Conservation (phyloP, 176 grass and related monocot species). For the Cenchrus purpureus region DNA sequence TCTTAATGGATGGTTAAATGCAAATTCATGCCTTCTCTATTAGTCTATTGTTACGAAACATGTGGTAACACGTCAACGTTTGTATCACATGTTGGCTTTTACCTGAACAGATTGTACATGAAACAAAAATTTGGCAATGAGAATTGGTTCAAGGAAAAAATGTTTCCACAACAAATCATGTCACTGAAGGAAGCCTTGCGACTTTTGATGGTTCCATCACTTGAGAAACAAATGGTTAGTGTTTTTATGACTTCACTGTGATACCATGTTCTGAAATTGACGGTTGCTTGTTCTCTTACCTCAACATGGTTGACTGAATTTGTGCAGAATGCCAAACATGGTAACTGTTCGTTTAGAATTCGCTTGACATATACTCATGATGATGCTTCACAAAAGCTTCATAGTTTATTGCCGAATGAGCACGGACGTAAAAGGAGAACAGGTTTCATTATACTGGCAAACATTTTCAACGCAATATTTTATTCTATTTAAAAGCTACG, state of each 20-base stretch:
- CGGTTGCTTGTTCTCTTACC: constrained; percentile 17
- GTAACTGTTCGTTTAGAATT: constrained; percentile 68
- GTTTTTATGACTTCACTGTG: constrained; percentile 28
- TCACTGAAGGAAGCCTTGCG: constrained; percentile 84
- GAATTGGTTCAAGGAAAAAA: constrained; percentile 67
- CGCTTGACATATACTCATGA: constrained; percentile 77
- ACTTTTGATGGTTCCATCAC: constrained; percentile 55
- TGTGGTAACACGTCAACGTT: background rate
- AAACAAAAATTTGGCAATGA: constrained; percentile 77
- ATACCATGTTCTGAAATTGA: constrained; percentile 26
- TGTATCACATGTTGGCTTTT: constrained; percentile 29
- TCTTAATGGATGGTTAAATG: constrained; percentile 24
- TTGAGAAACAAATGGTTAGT: constrained; percentile 77
- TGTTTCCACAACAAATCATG: constrained; percentile 54
- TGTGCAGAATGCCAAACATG: constrained; percentile 73
- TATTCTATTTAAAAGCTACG: constrained; percentile 7
- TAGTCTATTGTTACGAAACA: background rate
- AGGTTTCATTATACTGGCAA: constrained; percentile 40
- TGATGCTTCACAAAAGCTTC: constrained; percentile 72
- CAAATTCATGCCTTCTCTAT: background rate
- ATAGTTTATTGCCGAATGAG: constrained; percentile 53
- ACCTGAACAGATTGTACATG: constrained; percentile 65
- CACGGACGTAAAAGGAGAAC: constrained; percentile 55
- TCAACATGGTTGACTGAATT: constrained; percentile 19
- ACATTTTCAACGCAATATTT: background rate